A percentile compares a stretch with the other conserved stretches of the same genome.
These are phyloP conservation scores for Fraxinus sp. DNA, from an alignment of 305 asterid species.

Conservation along the genomic window DNA sequence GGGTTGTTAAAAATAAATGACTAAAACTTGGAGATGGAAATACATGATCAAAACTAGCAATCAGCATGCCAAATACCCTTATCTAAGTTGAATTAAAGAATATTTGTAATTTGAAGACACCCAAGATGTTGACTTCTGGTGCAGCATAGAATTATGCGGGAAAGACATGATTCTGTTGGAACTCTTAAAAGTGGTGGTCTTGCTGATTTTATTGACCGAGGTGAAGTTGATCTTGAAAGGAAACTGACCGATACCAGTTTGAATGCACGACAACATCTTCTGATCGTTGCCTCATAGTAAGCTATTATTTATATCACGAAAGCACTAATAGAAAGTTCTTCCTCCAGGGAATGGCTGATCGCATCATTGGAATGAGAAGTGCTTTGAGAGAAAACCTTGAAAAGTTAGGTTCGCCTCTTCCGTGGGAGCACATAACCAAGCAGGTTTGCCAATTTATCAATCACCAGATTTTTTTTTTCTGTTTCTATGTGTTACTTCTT, in stretches of 20 bases:
- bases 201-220: neutral
- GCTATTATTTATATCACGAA: neutral
- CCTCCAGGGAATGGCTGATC: constrained; percentile 91
- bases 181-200: neutral
- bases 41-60: neutral
- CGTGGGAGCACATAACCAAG: constrained; percentile 96
- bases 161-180: neutral
- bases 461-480: neutral
- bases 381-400: constrained; percentile 75
- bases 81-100: neutral
- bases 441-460: constrained; percentile 54
- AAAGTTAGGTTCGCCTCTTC: constrained; percentile 75
- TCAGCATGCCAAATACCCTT: neutral
- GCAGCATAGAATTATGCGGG: neutral
- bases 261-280: neutral
- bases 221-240: neutral
- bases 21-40: neutral
- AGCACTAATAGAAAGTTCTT: constrained; percentile 4
- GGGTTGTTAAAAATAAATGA: neutral
- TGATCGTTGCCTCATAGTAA: neutral
- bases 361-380: constrained; percentile 90
- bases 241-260: neutral
- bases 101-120: neutral
- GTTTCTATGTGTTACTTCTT: neutral
- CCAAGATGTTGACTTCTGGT: neutral